A percentile compares a stretch with the other conserved stretches of the same genome.
Evolutionary conservation across 2,329 filamentous ascomycete species (phyloP).

Genomic region (Fusarium illudens): DNA sequence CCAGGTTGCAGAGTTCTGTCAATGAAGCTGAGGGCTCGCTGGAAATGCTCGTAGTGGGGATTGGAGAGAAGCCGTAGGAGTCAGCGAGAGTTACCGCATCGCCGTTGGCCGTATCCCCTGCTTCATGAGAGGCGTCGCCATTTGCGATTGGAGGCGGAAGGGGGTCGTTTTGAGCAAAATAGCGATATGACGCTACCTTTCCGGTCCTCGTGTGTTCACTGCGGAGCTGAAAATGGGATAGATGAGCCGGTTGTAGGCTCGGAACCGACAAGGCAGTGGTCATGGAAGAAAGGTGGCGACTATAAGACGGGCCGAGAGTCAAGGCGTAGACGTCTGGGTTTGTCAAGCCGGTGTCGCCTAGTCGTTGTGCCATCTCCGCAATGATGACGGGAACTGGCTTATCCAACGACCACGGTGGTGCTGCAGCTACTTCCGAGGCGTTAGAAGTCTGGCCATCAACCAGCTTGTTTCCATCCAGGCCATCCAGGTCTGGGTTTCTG

Average conservation of each 20-base stretch:
- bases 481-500: conserved; percentile 39
- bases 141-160: neutral
- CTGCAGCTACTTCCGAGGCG: conserved; percentile 37
- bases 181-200: conserved; percentile 50
- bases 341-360: conserved; percentile 44
- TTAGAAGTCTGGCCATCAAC: conserved; percentile 35
- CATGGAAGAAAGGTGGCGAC: conserved; percentile 49
- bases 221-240: conserved; percentile 47
- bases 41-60: conserved; percentile 4
- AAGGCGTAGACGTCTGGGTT: conserved; percentile 51
- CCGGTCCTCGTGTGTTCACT: conserved; percentile 49
- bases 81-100: conserved; percentile 1
- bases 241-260: conserved; percentile 44
- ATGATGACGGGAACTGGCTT: conserved; percentile 47
- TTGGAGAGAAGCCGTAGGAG: conserved; percentile 31
- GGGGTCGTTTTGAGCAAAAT: conserved; percentile 33
- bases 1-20: conserved; percentile 41
- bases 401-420: conserved; percentile 47
- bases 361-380: conserved; percentile 41
- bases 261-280: conserved; percentile 47
- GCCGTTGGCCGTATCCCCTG: neutral
- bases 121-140: neutral
- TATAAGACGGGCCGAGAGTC: conserved; percentile 49
- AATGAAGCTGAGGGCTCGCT: conserved; percentile 24
- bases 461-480: conserved; percentile 35